A percentile compares a stretch with the other conserved stretches of the same genome.
phyloP scores from a whole-genome alignment of 2,329 filamentous ascomycete species.

The Stenocarpella maydis region DNA sequence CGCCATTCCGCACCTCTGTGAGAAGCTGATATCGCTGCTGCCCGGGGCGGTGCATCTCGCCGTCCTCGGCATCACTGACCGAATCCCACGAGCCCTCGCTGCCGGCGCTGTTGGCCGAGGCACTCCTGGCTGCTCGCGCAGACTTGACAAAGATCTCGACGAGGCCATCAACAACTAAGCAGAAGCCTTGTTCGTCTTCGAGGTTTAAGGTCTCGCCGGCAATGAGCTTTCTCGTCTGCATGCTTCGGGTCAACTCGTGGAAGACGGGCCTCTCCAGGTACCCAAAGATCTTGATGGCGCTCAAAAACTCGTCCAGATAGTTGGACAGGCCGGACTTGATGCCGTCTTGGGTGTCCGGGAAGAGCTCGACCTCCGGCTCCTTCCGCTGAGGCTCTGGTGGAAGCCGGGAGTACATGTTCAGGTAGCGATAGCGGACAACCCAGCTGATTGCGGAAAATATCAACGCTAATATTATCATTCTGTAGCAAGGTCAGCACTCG shows the following conservation, averaged over 20 bases:
- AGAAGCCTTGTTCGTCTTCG: constrained; percentile 98
- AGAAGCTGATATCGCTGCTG: constrained; percentile 92
- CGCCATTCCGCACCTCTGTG: constrained; percentile 96
- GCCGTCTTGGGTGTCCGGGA: constrained; percentile 90
- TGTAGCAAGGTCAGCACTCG: constrained; percentile 44
- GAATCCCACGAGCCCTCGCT: constrained; percentile 53
- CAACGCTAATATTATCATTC: constrained; percentile 78
- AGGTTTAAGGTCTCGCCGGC: constrained; percentile 94
- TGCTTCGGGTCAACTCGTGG: constrained; percentile 94
- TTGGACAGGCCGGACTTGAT: constrained; percentile 92
- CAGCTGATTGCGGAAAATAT: constrained; percentile 88
- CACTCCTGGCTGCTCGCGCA: constrained; percentile 60
- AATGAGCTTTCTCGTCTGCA: constrained; percentile 97
- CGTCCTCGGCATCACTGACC: constrained; percentile 69
- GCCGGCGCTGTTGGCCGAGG: constrained; percentile 52
- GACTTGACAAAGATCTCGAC: constrained; percentile 99
- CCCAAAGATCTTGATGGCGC: constrained; percentile 98
- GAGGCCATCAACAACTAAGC: constrained; percentile 92
- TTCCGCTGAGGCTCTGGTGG: constrained; percentile 95
- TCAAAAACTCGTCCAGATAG: constrained; percentile 96
- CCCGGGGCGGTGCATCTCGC: constrained; percentile 63
- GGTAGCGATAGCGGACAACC: constrained; percentile 92
- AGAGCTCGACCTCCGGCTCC: constrained; percentile 93
- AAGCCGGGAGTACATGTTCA: constrained; percentile 95
- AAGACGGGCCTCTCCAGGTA: constrained; percentile 97